A percentile compares a stretch with the other conserved stretches of the same genome.
These are phyloP conservation scores for Megacollybia marginata DNA, from an alignment of 768 basidiomycete species.

Conservation along the genomic window DNA sequence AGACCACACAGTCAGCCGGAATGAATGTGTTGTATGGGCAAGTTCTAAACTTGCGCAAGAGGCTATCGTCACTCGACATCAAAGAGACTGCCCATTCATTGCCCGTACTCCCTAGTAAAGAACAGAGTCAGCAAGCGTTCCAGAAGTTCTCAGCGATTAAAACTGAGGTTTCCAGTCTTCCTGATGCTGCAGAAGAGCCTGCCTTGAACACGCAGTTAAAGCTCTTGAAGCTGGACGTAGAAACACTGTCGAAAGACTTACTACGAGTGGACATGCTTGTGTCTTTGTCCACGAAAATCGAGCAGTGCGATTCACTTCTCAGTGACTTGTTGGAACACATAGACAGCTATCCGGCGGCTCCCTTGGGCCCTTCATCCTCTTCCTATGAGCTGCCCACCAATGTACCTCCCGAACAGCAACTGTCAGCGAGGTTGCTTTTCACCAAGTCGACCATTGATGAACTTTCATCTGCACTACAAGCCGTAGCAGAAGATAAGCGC, in stretches of 20 bases:
- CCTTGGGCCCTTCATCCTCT: constrained; percentile 43
- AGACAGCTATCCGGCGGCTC: constrained; percentile 71
- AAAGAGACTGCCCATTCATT: constrained; percentile 39
- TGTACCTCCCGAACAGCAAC: constrained; percentile 58
- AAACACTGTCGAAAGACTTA: constrained; percentile 33
- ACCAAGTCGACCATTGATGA: constrained; percentile 45
- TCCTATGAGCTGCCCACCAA: constrained; percentile 32
- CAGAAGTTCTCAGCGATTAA: constrained; percentile 37
- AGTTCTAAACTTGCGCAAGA: constrained; percentile 49
- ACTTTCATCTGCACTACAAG: constrained; percentile 32
- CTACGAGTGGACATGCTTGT: constrained; percentile 50
- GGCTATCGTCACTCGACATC: constrained; percentile 55
- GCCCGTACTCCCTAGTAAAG: constrained; percentile 33
- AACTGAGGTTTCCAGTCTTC: constrained; percentile 39
- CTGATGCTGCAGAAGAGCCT: constrained; percentile 30
- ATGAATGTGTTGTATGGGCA: constrained; percentile 38
- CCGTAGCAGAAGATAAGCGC: constrained; percentile 51
- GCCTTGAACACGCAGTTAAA: constrained; percentile 50
- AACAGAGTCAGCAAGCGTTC: constrained; percentile 40
- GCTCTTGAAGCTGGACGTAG: constrained; percentile 54
- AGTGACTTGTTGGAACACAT: constrained; percentile 83
- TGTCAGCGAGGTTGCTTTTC: constrained; percentile 55
- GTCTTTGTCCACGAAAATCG: constrained; percentile 39
- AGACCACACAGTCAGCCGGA: constrained; percentile 23
- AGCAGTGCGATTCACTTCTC: constrained; percentile 62